Evolutionary conservation across 176 grass and related monocot genomes (phyloP).

Genomic region (Melocanna baccifera): DNA sequence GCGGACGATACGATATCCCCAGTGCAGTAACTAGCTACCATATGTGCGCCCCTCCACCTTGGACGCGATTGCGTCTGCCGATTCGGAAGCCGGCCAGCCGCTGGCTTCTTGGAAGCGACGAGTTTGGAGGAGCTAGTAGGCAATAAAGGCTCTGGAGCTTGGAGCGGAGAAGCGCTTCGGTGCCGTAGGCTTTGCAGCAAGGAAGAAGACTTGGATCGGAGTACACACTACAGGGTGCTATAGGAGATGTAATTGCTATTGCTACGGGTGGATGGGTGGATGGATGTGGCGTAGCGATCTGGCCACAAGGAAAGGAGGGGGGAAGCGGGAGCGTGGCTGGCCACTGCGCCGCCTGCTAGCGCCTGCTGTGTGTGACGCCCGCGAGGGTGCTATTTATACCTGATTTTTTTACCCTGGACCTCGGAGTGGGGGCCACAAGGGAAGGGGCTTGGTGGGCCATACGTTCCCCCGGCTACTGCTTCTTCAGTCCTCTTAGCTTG

Average conservation of each 20-base stretch:
- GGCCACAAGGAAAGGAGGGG: background rate
- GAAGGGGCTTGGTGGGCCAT: background rate
- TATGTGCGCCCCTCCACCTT: background rate
- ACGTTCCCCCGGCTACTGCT: background rate
- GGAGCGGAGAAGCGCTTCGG: background rate
- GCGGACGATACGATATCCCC: background rate
- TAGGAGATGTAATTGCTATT: conserved; percentile 18
- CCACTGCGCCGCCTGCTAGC: background rate
- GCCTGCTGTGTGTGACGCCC: background rate
- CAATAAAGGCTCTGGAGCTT: conserved; percentile 12
- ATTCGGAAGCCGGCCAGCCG: background rate
- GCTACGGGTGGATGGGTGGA: conserved; percentile 24
- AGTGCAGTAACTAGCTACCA: background rate
- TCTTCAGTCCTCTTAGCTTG: background rate
- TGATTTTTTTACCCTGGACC: background rate
- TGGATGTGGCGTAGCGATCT: conserved; percentile 18
- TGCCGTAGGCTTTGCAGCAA: background rate
- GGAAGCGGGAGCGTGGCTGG: background rate
- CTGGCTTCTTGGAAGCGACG: background rate
- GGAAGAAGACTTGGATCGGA: conserved; percentile 15
- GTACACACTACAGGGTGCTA: background rate
- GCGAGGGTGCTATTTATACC: conserved; percentile 33
- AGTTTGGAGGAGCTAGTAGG: background rate
- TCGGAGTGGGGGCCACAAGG: background rate
- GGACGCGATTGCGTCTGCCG: background rate